Evolutionary conservation across 2,329 filamentous ascomycete genomes (phyloP).

Genomic region (Aspergillus latus): DNA sequence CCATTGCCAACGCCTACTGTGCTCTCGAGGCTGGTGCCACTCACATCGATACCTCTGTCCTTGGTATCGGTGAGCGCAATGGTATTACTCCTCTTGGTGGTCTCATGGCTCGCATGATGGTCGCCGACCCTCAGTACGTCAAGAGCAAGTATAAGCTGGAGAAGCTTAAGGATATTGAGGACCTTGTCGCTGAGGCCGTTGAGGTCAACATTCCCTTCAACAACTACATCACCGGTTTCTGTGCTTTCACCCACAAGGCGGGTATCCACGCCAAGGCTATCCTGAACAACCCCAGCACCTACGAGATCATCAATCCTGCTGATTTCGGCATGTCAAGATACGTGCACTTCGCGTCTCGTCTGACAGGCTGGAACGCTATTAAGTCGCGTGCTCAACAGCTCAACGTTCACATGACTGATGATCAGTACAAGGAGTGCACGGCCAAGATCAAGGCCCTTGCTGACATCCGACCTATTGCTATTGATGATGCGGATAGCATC

Average conservation of each 20-base stretch:
- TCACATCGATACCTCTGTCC: conserved; percentile 72
- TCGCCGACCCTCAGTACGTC: conserved; percentile 79
- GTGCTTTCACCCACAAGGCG: conserved; percentile 76
- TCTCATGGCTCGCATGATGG: conserved; percentile 74
- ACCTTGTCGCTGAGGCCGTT: conserved; percentile 76
- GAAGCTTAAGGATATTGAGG: conserved; percentile 85
- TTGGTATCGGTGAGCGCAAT: conserved; percentile 86
- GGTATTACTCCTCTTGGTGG: conserved; percentile 61
- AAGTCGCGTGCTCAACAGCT: conserved; percentile 86
- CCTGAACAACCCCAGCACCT: conserved; percentile 79
- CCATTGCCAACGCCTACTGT: conserved; percentile 82
- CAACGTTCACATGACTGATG: conserved; percentile 73
- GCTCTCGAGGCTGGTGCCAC: conserved; percentile 81
- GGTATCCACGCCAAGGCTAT: conserved; percentile 85
- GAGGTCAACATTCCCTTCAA: conserved; percentile 86
- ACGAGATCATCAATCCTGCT: conserved; percentile 85
- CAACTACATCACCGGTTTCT: conserved; percentile 78
- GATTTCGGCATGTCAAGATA: conserved; percentile 85
- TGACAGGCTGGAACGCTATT: conserved; percentile 95
- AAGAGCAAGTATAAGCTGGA: conserved; percentile 84
- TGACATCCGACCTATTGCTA: conserved; percentile 78
- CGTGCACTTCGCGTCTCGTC: conserved; percentile 77
- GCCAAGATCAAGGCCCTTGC: conserved; percentile 90
- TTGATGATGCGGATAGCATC: conserved; percentile 87
- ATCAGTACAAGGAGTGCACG: conserved; percentile 74